Base-by-base conservation (phyloP, 768 basidiomycete species). In the Pilatotrama ljubarskyi region DNA sequence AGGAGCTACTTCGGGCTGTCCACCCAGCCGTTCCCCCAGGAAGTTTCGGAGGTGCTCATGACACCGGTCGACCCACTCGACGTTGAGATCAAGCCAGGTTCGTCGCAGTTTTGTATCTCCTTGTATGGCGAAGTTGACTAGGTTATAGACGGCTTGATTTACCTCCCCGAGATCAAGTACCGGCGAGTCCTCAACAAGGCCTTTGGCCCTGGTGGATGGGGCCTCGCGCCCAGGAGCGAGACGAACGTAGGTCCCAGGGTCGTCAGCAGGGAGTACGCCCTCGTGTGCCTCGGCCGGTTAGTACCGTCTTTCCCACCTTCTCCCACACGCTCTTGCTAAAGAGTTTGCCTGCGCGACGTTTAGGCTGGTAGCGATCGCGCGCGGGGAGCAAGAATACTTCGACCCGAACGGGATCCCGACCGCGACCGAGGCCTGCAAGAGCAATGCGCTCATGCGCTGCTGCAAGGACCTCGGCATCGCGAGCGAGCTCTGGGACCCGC, bases 91-190 rank as follows among this genome's bases (percentile, higher is more conserved):
- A 98, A 98, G 70, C 96, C 96, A 55, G 95, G 95, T 90, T 46
- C 51, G 85, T 75, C 13, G 15, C n/a, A 26, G 14, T 22, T 8
- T 1, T 55, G 22, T 24, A 9, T 22, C 13, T 40, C 15, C n/a
- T 20, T 58, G 24, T 7, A 49, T 20, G 17, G 61, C 18, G 55
- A 36, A 42, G 13, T 36, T 55, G 40, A 50, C 14, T 9, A 13
- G 20, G 6, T 8, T 58, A 9, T 63, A 96, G 96, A 98, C 66
- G 96, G 96, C 5, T 79, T 98, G 41, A 76, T 97, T 11, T 98
- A 98, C 74, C 85, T 98, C 7, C 96, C 96, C 18, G 96, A 98
- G 74, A 98, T 98, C 68, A 96, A 97, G 71, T 98, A 98, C 69
- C 84, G 96, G 17, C 84, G 96, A 22, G 86, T 93, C 35, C 75